Conservation (phyloP, 1,139 yeast genomes). For the Geotrichum fermentans region DNA sequence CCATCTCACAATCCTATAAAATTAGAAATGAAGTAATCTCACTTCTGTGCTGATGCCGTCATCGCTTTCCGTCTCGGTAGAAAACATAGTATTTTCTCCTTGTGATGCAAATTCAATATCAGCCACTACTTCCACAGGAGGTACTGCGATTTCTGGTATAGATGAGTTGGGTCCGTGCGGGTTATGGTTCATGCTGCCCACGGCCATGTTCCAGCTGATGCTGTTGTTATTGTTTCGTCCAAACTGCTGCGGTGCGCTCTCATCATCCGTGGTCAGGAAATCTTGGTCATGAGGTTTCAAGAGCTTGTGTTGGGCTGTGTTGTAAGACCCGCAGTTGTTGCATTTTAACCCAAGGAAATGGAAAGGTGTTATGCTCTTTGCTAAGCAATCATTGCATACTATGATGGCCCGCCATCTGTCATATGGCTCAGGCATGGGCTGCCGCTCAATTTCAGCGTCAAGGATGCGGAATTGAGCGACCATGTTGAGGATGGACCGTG, state of each 20-base stretch:
- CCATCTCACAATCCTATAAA: too few species aligned
- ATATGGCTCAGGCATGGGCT: conserved; percentile 77
- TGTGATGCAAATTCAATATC: too few species aligned
- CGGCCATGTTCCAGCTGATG: conserved; percentile 11
- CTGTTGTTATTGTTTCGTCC: conserved; percentile 9
- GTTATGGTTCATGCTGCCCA: neutral
- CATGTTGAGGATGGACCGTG: conserved; percentile 77
- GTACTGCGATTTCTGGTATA: neutral
- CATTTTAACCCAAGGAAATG: conserved; percentile 87
- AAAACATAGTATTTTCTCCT: too few species aligned
- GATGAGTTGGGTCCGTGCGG: too few species aligned
- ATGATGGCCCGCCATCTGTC: conserved; percentile 70
- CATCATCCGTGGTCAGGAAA: conserved; percentile 4
- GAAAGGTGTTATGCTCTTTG: conserved; percentile 68
- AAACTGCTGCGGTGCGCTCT: conserved; percentile 3
- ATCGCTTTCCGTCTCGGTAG: neutral
- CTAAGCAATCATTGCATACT: conserved; percentile 85
- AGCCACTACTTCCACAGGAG: neutral
- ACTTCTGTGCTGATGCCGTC: conserved; percentile 1
- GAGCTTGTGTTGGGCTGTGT: conserved; percentile 67
- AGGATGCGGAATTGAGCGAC: conserved; percentile 81
- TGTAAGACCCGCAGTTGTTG: conserved; percentile 78
- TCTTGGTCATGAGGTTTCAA: conserved; percentile 50
- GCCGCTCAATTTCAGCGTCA: conserved; percentile 74
- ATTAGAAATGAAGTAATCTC: conserved; percentile 7